phyloP scores from a whole-genome alignment of 164 flowering plant species.

The grape (Vitis vinifera) region ASM3070453v1 NC_081820.1:26293001-26293500 shows the following conservation, averaged over 20 bases:
- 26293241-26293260: constrained; percentile 21
- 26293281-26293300: constrained; percentile 48
- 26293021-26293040: no score
- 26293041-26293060: neutral
- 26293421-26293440: constrained; percentile 44
- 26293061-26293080: neutral
- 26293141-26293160: constrained; percentile 23
- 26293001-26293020: no score
- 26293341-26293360: constrained; percentile 43
- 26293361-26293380: constrained; percentile 45
- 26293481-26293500: constrained; percentile 39
- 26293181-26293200: constrained; percentile 17
- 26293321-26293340: constrained; percentile 74
- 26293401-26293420: constrained; percentile 50
- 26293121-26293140: constrained; percentile 25
- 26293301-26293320: constrained; percentile 44
- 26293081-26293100: neutral
- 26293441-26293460: constrained; percentile 52
- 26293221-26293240: constrained; percentile 21
- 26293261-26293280: constrained; percentile 42
- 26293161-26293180: constrained; percentile 22
- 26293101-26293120: constrained; percentile 15
- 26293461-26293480: constrained; percentile 43
- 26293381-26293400: constrained; percentile 67
- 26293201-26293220: constrained; percentile 27